Conservation (phyloP, 2,329 filamentous ascomycete species). For the Myotisia sp. region DNA sequence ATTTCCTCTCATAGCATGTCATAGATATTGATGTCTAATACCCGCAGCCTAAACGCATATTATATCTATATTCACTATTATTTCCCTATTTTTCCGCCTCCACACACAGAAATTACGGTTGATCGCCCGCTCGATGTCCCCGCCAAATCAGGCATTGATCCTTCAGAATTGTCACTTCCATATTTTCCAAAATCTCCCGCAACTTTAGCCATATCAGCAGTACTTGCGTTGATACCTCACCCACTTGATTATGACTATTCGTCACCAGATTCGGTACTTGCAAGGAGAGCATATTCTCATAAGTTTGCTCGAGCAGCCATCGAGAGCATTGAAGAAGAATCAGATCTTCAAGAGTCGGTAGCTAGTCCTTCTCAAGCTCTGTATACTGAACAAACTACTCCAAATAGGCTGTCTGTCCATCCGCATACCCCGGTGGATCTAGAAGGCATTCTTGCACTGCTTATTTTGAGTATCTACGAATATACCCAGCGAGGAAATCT, state of each 20-base stretch:
- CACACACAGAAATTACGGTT: slow-evolving; percentile 17
- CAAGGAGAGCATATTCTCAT: slow-evolving; percentile 28
- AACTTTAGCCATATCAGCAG: slow-evolving; percentile 30
- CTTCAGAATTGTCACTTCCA: slow-evolving; percentile 19
- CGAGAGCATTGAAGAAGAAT: slow-evolving; percentile 28
- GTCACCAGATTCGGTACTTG: slow-evolving; percentile 21
- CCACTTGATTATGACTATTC: slow-evolving; percentile 26
- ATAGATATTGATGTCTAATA: neutral
- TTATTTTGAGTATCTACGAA: slow-evolving; percentile 33
- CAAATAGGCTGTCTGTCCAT: slow-evolving; percentile 26
- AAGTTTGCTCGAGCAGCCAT: slow-evolving; percentile 27
- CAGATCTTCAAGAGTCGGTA: slow-evolving; percentile 28
- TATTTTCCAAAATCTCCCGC: slow-evolving; percentile 31
- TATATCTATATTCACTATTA: slow-evolving; percentile 35
- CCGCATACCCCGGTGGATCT: slow-evolving; percentile 27
- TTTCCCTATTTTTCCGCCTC: slow-evolving; percentile 32
- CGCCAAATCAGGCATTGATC: slow-evolving; percentile 18
- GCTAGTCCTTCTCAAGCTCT: slow-evolving; percentile 30
- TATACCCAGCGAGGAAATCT: slow-evolving; percentile 34
- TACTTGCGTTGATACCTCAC: slow-evolving; percentile 31
- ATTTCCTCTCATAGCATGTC: neutral
- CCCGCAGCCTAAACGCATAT: slow-evolving; percentile 30
- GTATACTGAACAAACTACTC: slow-evolving; percentile 18
- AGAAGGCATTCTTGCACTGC: slow-evolving; percentile 28
- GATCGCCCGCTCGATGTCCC: slow-evolving; percentile 24